These are phyloP conservation scores for Physaria fendleri DNA, from an alignment of 345 rosid species.

Conservation along the genomic window DNA sequence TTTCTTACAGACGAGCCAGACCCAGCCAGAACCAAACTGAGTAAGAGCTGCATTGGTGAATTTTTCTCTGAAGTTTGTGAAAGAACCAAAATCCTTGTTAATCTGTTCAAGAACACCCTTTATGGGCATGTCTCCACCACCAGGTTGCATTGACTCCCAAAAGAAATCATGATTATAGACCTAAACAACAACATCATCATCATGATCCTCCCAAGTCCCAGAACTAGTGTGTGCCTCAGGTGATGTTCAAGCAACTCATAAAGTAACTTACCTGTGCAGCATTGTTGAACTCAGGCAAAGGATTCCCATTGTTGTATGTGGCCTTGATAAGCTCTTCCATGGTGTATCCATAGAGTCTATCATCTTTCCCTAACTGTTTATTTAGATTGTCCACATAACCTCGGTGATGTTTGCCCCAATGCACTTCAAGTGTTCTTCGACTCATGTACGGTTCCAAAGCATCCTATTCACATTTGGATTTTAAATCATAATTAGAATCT, in stretches of 20 bases:
- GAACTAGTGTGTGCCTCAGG: background rate
- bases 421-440: conserved; percentile 56
- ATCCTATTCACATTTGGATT: conserved; percentile 40
- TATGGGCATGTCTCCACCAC: conserved; percentile 69
- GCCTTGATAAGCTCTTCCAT: conserved; percentile 80
- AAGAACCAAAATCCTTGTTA: conserved; percentile 90
- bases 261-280: conserved; percentile 59
- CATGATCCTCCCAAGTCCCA: background rate
- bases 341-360: conserved; percentile 66
- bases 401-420: conserved; percentile 74
- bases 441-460: conserved; percentile 93
- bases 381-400: conserved; percentile 65
- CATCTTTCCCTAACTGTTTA: conserved; percentile 53
- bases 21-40: conserved; percentile 85
- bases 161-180: conserved; percentile 96
- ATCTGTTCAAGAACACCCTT: conserved; percentile 84
- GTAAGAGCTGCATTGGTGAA: conserved; percentile 62
- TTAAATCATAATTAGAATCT: background rate
- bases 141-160: conserved; percentile 99
- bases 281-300: conserved; percentile 73
- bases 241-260: background rate
- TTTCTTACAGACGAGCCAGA: conserved; percentile 87
- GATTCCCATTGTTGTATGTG: conserved; percentile 81
- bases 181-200: conserved; percentile 25
- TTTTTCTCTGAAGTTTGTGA: conserved; percentile 65